Base-by-base conservation (phyloP, 2,329 filamentous ascomycete species). In the Ceratocystis lukuohia region DNA sequence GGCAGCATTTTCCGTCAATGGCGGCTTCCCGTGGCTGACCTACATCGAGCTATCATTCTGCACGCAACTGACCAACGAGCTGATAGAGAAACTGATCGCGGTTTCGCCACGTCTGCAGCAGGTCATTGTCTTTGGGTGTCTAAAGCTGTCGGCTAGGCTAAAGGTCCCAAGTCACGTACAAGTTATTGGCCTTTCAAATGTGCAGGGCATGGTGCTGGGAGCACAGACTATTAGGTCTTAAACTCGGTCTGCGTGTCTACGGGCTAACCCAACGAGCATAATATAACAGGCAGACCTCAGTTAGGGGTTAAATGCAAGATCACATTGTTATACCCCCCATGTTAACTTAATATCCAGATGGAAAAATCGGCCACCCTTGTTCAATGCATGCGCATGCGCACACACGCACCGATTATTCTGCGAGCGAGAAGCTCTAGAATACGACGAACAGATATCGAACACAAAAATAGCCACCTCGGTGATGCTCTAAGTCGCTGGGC, bases 31-130 rank as follows among this genome's bases (percentile, higher is more conserved):
- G 0, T 78, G 84, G 10, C 79, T 97, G 44, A 77, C 79, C 68
- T 82, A 88, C 67, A 77, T 96, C 56, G 91, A 96, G 73, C 78
- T 94, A 56, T 89, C 87, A 65, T 95, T 96, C 74, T 88, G 85
- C 70, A 84, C 85, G 66, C 77, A 83, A 37, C 82, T 89, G 4
- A 85, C 84, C 20, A 87, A 88, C 70, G 80, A 83, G 64, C 76
- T 88, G 0, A 77, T 89, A 2, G 83, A 83, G 0, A 79, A 77
- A 67, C 82, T 89, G 66, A 89, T 89, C 75, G 78, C 81, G 22
- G 77, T 78, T 62, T 89, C 87, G 69, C 86, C 86, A 0, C 81
- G 77, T 44, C 74, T 87, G 67, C 79, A 78, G 69, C 80, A 82
- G 71, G 73, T 87, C 61, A 84, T 84, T 61, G 82, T 86, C 0